Percentiles rank a stretch among this genome's conserved stretches.
These are phyloP conservation scores for Calvatia gigantea DNA, from an alignment of 768 basidiomycete genomes.

Conservation along the genomic window DNA sequence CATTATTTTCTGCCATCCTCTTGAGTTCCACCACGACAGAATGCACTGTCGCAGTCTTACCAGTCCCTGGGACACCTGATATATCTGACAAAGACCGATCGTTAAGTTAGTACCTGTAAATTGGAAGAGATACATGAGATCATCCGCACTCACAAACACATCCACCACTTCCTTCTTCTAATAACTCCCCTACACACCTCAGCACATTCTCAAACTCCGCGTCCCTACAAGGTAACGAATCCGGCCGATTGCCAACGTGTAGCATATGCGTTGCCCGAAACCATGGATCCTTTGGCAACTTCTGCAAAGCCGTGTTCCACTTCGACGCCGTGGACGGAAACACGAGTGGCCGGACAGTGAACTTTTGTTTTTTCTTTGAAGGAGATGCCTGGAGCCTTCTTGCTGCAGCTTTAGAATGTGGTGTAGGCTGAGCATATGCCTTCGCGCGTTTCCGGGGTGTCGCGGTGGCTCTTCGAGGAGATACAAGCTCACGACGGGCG, in stretches of 20 bases:
- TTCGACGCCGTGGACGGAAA: constrained; percentile 29
- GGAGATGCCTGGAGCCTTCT: constrained; percentile 36
- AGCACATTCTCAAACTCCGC: constrained; percentile 79
- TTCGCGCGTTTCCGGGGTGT: constrained; percentile 21
- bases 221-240: constrained; percentile 84
- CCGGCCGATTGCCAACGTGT: constrained; percentile 91
- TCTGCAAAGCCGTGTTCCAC: constrained; percentile 37
- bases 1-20: constrained; percentile 79
- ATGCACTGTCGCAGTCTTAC: constrained; percentile 98
- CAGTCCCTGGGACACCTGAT: constrained; percentile 97
- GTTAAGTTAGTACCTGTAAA: background rate
- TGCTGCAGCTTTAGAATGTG: constrained; percentile 71
- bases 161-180: constrained; percentile 92
- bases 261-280: constrained; percentile 85
- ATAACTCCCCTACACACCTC: constrained; percentile 72
- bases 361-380: constrained; percentile 24
- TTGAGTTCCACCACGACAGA: constrained; percentile 88
- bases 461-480: constrained; percentile 23
- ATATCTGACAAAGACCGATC: constrained; percentile 62
- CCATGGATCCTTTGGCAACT: constrained; percentile 75
- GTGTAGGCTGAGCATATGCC: constrained; percentile 61
- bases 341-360: constrained; percentile 19
- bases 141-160: constrained; percentile 75
- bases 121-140: constrained; percentile 3
- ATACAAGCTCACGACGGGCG: constrained; percentile 6